phyloP scores from a whole-genome alignment of 2,329 filamentous ascomycete genomes.

The Macrophomina tecta region DNA sequence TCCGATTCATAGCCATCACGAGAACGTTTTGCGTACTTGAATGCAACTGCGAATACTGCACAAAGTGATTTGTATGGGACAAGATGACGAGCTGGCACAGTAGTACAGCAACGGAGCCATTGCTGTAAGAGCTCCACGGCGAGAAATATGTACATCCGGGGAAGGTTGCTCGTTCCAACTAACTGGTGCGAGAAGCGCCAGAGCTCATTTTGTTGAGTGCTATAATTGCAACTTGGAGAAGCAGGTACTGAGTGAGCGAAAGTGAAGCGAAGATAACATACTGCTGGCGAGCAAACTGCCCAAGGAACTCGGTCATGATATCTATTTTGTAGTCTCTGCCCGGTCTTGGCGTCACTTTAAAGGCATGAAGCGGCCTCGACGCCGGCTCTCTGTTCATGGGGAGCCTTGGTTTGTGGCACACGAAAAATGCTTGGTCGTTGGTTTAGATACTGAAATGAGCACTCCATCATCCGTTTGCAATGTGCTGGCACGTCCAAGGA shows the following conservation, averaged over 20 bases:
- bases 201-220: background rate
- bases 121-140: background rate
- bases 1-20: background rate
- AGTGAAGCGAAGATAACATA: no score
- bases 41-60: background rate
- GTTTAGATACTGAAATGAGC: background rate
- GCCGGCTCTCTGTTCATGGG: background rate
- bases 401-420: background rate
- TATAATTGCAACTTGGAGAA: background rate
- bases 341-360: background rate
- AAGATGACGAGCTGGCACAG: background rate
- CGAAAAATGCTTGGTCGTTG: background rate
- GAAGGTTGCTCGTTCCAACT: background rate
- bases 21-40: background rate
- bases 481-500: no score
- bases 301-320: background rate
- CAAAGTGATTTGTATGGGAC: background rate
- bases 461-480: no score
- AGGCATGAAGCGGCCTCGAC: background rate
- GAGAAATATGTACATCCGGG: background rate
- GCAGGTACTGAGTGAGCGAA: background rate
- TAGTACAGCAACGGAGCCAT: background rate
- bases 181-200: background rate
- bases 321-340: background rate
- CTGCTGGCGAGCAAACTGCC: background rate